A percentile compares a stretch with the other conserved stretches of the same genome.
Evolutionary conservation across 176 grass and related monocot species (phyloP).

Genomic region (Lolium rigidum): DNA sequence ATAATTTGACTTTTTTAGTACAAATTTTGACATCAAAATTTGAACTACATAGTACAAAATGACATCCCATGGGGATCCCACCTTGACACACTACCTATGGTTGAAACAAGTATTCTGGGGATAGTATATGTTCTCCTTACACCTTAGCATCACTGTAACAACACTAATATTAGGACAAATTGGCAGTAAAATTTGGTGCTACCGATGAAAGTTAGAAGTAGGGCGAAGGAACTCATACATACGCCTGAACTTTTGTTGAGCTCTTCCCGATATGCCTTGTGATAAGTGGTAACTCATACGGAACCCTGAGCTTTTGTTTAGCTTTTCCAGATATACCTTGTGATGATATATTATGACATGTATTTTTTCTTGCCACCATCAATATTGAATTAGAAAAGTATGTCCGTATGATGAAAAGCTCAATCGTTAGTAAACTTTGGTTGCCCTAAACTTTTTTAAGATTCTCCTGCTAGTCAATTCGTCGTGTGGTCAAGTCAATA

Average conservation of each 20-base stretch:
- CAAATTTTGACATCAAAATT: no score
- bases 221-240: conserved; percentile 14
- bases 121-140: not conserved
- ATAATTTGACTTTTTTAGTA: no score
- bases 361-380: not conserved
- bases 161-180: not conserved
- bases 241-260: conserved; percentile 26
- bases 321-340: conserved; percentile 11
- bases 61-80: no score
- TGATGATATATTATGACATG: not conserved
- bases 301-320: conserved; percentile 18
- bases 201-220: not conserved
- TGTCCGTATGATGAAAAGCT: not conserved
- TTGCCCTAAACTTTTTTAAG: conserved; percentile 16
- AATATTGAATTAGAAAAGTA: not conserved
- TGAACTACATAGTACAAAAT: no score
- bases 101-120: not conserved
- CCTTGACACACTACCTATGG: no score
- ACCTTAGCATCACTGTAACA: conserved; percentile 2
- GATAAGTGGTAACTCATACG: conserved; percentile 2
- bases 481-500: not conserved
- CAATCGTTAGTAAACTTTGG: conserved; percentile 5
- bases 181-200: not conserved
- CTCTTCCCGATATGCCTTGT: conserved; percentile 4
- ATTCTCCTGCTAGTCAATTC: not conserved